These are phyloP conservation scores for Grosmannia penicillata DNA, from an alignment of 2,329 filamentous ascomycete genomes.

Conservation along the genomic window DNA sequence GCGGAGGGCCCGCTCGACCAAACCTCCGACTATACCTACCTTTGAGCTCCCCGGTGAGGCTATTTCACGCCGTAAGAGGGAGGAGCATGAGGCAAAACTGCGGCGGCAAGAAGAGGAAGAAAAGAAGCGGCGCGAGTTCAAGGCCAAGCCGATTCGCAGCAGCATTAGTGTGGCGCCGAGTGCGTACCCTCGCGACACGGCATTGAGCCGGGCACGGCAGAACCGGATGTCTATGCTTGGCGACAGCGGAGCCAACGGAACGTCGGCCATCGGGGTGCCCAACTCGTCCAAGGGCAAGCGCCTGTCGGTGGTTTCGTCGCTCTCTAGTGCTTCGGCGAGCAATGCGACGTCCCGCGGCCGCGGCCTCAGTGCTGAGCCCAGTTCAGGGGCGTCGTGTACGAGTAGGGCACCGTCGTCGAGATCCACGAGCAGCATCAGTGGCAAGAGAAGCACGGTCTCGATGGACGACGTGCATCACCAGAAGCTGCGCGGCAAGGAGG, in stretches of 20 bases:
- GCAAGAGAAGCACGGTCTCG: slow-evolving; percentile 33
- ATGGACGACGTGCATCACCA: slow-evolving; percentile 35
- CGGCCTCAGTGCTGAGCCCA: slow-evolving; percentile 14
- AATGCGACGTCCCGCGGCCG: not conserved
- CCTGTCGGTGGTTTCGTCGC: slow-evolving; percentile 9
- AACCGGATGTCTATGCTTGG: slow-evolving; percentile 18
- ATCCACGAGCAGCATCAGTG: slow-evolving; percentile 27
- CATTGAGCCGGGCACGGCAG: slow-evolving; percentile 41
- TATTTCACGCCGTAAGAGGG: slow-evolving; percentile 38
- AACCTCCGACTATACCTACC: slow-evolving; percentile 34
- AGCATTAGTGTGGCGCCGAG: slow-evolving; percentile 26
- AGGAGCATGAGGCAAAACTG: slow-evolving; percentile 40
- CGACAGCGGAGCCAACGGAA: not conserved
- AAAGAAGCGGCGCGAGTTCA: slow-evolving; percentile 46
- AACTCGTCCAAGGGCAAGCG: slow-evolving; percentile 14
- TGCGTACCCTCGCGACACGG: slow-evolving; percentile 37
- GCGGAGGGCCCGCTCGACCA: slow-evolving; percentile 30
- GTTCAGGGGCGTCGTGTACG: slow-evolving; percentile 13
- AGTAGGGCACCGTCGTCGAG: slow-evolving; percentile 28
- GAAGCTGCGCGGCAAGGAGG: slow-evolving; percentile 35
- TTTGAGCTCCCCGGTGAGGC: slow-evolving; percentile 52
- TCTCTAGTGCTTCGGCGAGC: not conserved
- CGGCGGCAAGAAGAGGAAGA: slow-evolving; percentile 45
- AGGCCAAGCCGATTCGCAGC: slow-evolving; percentile 39
- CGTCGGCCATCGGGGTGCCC: slow-evolving; percentile 1